Percentiles rank a stretch among this genome's conserved stretches.
Conservation (phyloP, 495 filamentous ascomycete species). For the Penicillium chermesinum region DNA sequence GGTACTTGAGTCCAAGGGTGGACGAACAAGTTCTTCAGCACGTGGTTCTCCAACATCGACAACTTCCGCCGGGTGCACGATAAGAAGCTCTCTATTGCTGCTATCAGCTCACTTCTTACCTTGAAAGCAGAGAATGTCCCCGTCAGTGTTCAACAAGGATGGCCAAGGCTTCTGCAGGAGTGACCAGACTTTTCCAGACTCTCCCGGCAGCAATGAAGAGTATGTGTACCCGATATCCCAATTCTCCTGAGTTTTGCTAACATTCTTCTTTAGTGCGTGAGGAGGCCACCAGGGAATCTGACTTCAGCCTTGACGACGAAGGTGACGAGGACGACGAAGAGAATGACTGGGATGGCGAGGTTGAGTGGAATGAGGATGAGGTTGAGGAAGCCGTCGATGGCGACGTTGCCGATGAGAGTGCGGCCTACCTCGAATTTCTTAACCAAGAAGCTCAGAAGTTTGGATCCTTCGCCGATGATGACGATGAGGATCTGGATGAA, state of each 20-base stretch:
- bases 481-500: slow-evolving; percentile 89
- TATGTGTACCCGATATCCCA: too few species aligned
- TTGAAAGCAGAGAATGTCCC: slow-evolving; percentile 75
- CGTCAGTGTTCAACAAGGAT: slow-evolving; percentile 83
- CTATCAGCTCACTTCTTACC: slow-evolving; percentile 78
- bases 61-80: slow-evolving; percentile 91
- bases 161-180: slow-evolving; percentile 90
- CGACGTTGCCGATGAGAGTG: slow-evolving; percentile 82
- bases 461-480: slow-evolving; percentile 59
- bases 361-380: slow-evolving; percentile 66
- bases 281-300: slow-evolving; percentile 82
- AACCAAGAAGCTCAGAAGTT: slow-evolving; percentile 91
- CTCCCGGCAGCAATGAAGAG: slow-evolving; percentile 80
- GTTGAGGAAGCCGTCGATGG: slow-evolving; percentile 48
- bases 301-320: slow-evolving; percentile 72
- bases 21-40: slow-evolving; percentile 99
- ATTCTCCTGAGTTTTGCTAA: slow-evolving; percentile 19
- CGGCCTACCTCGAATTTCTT: slow-evolving; percentile 92
- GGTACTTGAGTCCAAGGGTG: slow-evolving; percentile 83
- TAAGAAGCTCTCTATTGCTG: slow-evolving; percentile 95
- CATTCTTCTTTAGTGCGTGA: slow-evolving; percentile 59
- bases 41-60: slow-evolving; percentile 96
- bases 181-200: slow-evolving; percentile 86
- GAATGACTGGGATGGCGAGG: slow-evolving; percentile 59
- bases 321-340: slow-evolving; percentile 72